Evolutionary conservation across 2,329 filamentous ascomycete species (phyloP).

Genomic region (Cadophora sp.): DNA sequence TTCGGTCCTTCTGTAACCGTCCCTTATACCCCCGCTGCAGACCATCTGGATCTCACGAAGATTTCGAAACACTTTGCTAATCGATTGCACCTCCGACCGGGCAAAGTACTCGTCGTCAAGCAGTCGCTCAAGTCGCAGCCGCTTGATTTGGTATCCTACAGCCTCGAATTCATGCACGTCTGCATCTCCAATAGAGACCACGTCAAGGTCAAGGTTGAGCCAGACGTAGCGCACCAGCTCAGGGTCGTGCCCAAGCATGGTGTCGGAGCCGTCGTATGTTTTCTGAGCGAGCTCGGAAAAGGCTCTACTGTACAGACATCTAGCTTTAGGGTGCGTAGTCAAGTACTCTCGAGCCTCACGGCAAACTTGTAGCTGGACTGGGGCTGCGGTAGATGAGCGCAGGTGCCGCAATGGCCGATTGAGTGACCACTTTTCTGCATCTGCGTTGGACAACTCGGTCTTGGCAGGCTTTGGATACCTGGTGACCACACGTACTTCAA

Average conservation of each 20-base stretch:
- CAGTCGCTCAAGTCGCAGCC: constrained; percentile 11
- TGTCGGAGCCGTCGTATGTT: constrained; percentile 17
- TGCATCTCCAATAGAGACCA: constrained; percentile 11
- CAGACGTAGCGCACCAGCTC: constrained; percentile 11
- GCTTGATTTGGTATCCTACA: constrained; percentile 11
- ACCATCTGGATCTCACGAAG: constrained; percentile 14
- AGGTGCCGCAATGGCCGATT: constrained; percentile 8
- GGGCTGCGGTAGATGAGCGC: constrained; percentile 9
- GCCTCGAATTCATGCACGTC: constrained; percentile 12
- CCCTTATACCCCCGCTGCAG: constrained; percentile 11
- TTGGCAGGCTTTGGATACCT: constrained; percentile 10
- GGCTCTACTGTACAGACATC: constrained; percentile 8
- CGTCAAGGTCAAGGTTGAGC: constrained; percentile 11
- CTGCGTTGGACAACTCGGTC: constrained; percentile 7
- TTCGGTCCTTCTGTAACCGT: constrained; percentile 13
- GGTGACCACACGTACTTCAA: constrained; percentile 13
- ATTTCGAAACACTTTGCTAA: constrained; percentile 11
- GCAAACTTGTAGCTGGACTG: constrained; percentile 9
- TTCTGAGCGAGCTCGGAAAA: constrained; percentile 3
- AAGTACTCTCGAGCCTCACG: constrained; percentile 17
- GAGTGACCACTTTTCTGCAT: constrained; percentile 9
- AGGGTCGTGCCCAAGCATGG: constrained; percentile 9
- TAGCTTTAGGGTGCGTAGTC: constrained; percentile 14
- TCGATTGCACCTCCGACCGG: constrained; percentile 10
- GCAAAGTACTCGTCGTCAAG: constrained; percentile 16